Base-by-base conservation (phyloP, 139 green algal genomes). In the Volvox africanus region DNA sequence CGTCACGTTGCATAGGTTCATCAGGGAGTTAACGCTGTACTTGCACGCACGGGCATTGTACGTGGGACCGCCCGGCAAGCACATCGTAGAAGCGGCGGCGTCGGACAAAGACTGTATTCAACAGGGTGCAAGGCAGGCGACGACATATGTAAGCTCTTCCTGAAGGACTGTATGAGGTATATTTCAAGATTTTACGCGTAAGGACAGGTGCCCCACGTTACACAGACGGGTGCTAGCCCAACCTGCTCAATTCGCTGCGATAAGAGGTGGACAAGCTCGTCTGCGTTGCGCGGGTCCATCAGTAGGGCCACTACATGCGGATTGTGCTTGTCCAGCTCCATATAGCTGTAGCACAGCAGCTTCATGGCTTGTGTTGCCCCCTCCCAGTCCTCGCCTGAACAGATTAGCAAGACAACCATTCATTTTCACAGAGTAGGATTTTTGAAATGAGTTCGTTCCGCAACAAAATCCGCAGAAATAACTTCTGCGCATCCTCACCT, bases 21-120 rank as follows among this genome's bases (percentile, higher is more conserved):
- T 98, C 30, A 99, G 94, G 32, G 96, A 95, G 94, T 99, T 99
- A 13, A 99, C 94, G 9, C 95, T 94, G 92, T 99, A 99, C 94
- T 99, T 99, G 93, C 96, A 98, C 5, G 92, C 93, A 13, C 94
- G 92, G 2, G 33, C 71, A 84, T 94, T 91, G 50, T 78, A 84
- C 19, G 20, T 28, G 37, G 79, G 77, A 20, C 76, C 65, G 83
- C 37, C 20, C 18, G 78, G 73, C 71, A 73, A 28, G 67, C 82
- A 87, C 37, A 82, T 36, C 68, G 90, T 92, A 37, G 79, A 73
- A 24, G 86, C 78, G 1, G 91, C 80, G 24, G 92, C 95, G 24
- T 89, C 71, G 5, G 80, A n/a, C 37, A 96, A 94, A 44, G 94
- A 91, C 92, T 95, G 92, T 30, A n/a, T 26, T 55, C 9, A 55